Conservation (phyloP, 225 moss, liverwort and hornwort species). For the Anthoceros angustus region DNA sequence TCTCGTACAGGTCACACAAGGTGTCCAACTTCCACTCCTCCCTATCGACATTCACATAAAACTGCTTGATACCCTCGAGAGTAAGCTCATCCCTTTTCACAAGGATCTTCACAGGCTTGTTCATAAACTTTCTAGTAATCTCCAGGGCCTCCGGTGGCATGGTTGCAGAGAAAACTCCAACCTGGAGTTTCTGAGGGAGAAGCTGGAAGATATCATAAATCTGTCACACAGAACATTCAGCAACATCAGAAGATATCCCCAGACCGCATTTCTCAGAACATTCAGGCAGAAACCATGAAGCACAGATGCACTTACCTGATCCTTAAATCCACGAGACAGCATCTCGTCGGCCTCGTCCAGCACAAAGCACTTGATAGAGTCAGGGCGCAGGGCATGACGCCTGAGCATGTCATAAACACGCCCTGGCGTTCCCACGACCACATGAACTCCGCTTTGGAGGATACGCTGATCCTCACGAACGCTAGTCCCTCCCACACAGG, state of each 20-base stretch:
- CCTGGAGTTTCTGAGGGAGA: conserved; percentile 47
- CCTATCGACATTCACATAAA: conserved; percentile 43
- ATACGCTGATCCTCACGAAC: conserved; percentile 41
- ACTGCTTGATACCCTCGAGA: conserved; percentile 59
- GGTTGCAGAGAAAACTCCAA: conserved; percentile 50
- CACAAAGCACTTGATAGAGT: conserved; percentile 55
- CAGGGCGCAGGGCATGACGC: conserved; percentile 38
- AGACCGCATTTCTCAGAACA: not conserved
- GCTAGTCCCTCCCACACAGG: conserved; percentile 52
- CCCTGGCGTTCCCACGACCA: conserved; percentile 46
- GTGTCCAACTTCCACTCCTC: conserved; percentile 64
- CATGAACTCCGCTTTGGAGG: conserved; percentile 39
- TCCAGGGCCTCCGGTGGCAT: conserved; percentile 48
- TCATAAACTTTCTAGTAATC: conserved; percentile 63
- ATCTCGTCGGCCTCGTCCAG: conserved; percentile 58
- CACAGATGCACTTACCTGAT: conserved; percentile 26
- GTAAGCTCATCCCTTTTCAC: conserved; percentile 56
- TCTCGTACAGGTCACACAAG: conserved; percentile 48
- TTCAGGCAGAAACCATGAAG: not conserved
- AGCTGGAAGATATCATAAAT: conserved; percentile 59
- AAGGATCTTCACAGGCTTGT: conserved; percentile 50
- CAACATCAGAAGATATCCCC: not conserved
- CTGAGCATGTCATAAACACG: conserved; percentile 55
- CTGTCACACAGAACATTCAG: conserved; percentile 11
- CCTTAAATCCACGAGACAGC: conserved; percentile 58